Conservation (phyloP, 2,329 filamentous ascomycete species). For the Trichophyton equinum region DNA sequence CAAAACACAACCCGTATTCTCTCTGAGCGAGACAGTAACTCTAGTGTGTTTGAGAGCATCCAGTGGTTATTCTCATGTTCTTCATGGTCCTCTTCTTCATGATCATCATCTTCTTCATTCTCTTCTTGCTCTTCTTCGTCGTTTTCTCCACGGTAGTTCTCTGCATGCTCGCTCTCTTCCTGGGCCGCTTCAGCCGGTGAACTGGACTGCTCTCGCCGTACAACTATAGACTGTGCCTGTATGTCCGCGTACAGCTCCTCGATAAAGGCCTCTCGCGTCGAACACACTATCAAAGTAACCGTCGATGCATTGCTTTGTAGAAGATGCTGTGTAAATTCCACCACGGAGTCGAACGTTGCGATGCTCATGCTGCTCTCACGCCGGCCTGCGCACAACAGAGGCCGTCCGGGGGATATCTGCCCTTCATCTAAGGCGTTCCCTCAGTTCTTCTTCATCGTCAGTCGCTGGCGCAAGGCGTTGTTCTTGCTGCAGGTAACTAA, state of each 20-base stretch:
- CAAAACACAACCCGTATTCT: conserved; percentile 60
- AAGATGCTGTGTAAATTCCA: conserved; percentile 50
- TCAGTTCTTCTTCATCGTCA: not conserved
- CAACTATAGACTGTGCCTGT: not conserved
- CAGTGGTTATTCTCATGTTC: conserved; percentile 7
- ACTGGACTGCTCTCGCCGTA: not conserved
- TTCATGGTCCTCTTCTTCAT: not conserved
- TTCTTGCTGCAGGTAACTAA: not conserved
- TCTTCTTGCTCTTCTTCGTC: too few relatives aligned
- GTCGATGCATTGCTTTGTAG: conserved; percentile 44
- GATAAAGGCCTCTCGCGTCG: conserved; percentile 52
- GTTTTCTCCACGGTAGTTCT: not conserved
- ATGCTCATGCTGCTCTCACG: conserved; percentile 14
- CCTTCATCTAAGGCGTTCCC: not conserved
- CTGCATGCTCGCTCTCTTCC: not conserved
- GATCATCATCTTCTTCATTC: not conserved
- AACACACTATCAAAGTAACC: conserved; percentile 61
- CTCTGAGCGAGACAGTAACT: conserved; percentile 54
- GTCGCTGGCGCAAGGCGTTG: not conserved
- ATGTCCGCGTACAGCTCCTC: conserved; percentile 34
- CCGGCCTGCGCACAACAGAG: not conserved
- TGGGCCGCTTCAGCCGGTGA: not conserved
- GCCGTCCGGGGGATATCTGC: not conserved
- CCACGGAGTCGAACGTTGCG: conserved; percentile 39
- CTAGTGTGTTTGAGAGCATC: conserved; percentile 53